Evolutionary conservation across 306 rosid species (phyloP), one percentile per base, ranked within the genome.

Genomic region (Aeschynomene evenia): DNA sequence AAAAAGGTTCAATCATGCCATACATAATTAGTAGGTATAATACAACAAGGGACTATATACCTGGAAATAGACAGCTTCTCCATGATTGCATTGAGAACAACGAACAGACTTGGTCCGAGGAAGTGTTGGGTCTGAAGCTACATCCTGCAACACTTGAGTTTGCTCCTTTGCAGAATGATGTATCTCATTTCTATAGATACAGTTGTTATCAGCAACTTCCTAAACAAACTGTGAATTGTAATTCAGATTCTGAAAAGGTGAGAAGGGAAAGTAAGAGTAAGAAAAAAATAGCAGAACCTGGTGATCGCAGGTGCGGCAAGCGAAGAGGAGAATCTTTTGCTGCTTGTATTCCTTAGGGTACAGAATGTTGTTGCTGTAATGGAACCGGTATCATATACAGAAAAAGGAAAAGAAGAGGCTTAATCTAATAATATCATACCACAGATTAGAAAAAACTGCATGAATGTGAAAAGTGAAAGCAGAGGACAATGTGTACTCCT

Each of bases 1-100:
- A 68, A 37, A 58, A 24, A 5, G 39, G 36, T 23, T 33, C 6
- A 40, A 9, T 7, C 40, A 16, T 14, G 19, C 31, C 21, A 34
- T 22, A 43, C 70, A 59, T 37, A 12, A 45, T 60, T 31, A n/a
- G 15, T 21, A 36, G 42, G 64, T 16, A 33, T 43, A 51, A 52
- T 73, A n/a, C n/a, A n/a, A n/a, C n/a, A n/a, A 45, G 36, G 31
- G 67, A 52, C 33, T 37, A 76, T 37, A 76, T 26, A 89, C 96
- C 91, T 87, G 89, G 81, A 86, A 91, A 80, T 88, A 89, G 36
- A 91, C 94, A 78, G 97, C 91, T 82, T 88, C 97, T 72, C 94
- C 96, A 61, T 88, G 96, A 72, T 87, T 85, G 86, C 97, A 91
- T 63, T 81, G 83, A 55, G 94, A 54, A 78, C 97, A 91, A 14